Base-by-base conservation (phyloP, 768 basidiomycete species). In the Roridomyces roridus region DNA sequence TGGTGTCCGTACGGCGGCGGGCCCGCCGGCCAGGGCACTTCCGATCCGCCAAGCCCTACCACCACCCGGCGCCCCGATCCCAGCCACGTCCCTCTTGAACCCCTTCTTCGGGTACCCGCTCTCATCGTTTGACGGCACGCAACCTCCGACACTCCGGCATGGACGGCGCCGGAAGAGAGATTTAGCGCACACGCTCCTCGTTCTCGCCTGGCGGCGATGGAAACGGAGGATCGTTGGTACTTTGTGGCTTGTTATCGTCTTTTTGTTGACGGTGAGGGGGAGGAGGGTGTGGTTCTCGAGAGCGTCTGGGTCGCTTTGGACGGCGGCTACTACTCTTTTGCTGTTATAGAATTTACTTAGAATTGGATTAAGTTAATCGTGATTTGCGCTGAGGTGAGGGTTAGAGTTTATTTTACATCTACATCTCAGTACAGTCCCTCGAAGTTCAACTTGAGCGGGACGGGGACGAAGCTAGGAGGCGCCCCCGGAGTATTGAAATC, bases 61-160 rank as follows among this genome's bases (percentile, higher is more conserved):
- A n/a, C n/a, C 31, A 34, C 31, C 31, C 31, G 31, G 11, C 63
- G 53, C 60, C 57, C 26, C 47, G 41, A 44, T 59, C 61, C 51
- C 57, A 58, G 43, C 87, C 18, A 84, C 81, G 26, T 91, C 89
- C 24, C 67, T 74, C 34, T 71, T 83, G 36, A 92, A 91, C 60
- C 91, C 91, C 1, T 91, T 86, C 71, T 92, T 83, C 59, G 90
- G 90, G 4, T 91, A 92, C 65, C 87, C 89, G 6, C 77, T 78
- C 37, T 76, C 63, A 54, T 69, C 64, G 53, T 68, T 67, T 52
- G 70, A 51, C 46, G 73, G 68, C 28, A 73, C 70, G n/a, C 31
- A 34, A 15, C 31, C 31, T 34, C 72, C 79, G 46, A 70, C 74
- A 15, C 76, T 88, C 59, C 80, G 77, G 34, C 78, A 85, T 67